Evolutionary conservation across 2,329 filamentous ascomycete genomes (phyloP).

Genomic region (Colletotrichum camelliae): DNA sequence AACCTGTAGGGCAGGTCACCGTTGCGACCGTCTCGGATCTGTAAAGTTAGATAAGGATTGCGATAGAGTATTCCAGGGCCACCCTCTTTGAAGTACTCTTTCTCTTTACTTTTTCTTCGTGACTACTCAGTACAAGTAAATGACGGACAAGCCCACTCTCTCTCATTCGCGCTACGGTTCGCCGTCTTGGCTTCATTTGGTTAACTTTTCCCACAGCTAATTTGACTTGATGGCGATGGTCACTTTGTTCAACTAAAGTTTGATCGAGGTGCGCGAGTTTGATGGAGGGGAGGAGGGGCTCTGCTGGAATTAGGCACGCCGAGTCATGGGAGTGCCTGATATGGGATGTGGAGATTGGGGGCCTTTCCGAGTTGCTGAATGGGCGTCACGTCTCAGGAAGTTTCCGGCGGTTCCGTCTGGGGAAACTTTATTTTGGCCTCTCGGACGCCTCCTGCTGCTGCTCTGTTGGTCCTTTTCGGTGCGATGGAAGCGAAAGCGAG

Average conservation of each 20-base stretch:
- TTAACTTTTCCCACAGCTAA: not conserved
- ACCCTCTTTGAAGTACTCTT: not conserved
- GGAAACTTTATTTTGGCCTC: not conserved
- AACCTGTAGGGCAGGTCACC: not conserved
- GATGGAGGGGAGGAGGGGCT: not conserved
- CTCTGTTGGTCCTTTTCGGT: accelerated
- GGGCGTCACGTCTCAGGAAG: not conserved
- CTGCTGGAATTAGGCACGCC: not conserved
- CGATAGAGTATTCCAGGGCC: not conserved
- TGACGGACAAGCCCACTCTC: not conserved
- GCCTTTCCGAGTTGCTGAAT: not conserved
- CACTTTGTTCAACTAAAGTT: not conserved
- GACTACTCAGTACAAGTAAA: not conserved
- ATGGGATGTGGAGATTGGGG: not conserved
- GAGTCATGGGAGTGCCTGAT: not conserved
- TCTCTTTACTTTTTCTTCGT: not conserved
- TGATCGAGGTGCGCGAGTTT: not conserved
- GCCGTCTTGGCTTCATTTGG: not conserved
- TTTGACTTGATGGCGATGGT: not conserved
- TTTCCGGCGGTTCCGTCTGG: not conserved
- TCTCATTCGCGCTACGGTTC: not conserved
- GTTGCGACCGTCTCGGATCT: not conserved
- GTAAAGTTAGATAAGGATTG: not conserved
- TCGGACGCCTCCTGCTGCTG: not conserved
- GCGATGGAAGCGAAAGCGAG: not conserved